Percentiles rank a stretch among this genome's conserved stretches.
These are phyloP conservation scores for Amborella trichopoda DNA, from an alignment of 164 flowering plant genomes.

Conservation along the genomic window DNA sequence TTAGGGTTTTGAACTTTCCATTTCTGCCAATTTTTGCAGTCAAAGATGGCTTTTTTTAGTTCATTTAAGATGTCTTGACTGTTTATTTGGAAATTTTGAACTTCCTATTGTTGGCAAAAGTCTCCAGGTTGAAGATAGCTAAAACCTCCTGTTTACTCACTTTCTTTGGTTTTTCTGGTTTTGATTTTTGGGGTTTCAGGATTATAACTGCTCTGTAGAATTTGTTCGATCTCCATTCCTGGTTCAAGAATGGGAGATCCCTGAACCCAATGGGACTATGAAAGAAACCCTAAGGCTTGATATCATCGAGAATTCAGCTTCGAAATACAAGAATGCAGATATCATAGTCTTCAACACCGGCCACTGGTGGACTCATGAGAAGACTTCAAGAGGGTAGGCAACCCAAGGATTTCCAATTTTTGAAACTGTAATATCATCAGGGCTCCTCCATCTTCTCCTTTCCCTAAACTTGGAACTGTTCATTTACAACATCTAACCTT, in stretches of 20 bases:
- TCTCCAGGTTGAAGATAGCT: too few species aligned
- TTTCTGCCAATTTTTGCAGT: constrained; percentile 1
- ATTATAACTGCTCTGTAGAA: constrained; percentile 72
- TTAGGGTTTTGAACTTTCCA: too few species aligned
- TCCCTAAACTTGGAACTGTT: background rate
- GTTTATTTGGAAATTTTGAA: background rate
- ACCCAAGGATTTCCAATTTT: background rate
- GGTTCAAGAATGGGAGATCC: constrained; percentile 74
- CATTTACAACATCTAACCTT: background rate
- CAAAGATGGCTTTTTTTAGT: background rate
- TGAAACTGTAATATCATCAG: too few species aligned
- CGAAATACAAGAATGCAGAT: constrained; percentile 66
- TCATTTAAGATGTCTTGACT: background rate
- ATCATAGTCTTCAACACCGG: constrained; percentile 87
- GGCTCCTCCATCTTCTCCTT: background rate
- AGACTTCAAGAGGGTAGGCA: constrained; percentile 76
- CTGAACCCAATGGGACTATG: constrained; percentile 46
- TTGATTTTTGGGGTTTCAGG: constrained; percentile 28
- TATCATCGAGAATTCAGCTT: constrained; percentile 40
- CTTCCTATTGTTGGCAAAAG: background rate
- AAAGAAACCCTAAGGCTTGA: constrained; percentile 90
- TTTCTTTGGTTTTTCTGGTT: too few species aligned
- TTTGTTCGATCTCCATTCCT: constrained; percentile 84
- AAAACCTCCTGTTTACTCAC: background rate
- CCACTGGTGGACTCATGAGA: constrained; percentile 99